phyloP scores from a whole-genome alignment of 2,329 filamentous ascomycete genomes.

The Aschersonia sp. region DNA sequence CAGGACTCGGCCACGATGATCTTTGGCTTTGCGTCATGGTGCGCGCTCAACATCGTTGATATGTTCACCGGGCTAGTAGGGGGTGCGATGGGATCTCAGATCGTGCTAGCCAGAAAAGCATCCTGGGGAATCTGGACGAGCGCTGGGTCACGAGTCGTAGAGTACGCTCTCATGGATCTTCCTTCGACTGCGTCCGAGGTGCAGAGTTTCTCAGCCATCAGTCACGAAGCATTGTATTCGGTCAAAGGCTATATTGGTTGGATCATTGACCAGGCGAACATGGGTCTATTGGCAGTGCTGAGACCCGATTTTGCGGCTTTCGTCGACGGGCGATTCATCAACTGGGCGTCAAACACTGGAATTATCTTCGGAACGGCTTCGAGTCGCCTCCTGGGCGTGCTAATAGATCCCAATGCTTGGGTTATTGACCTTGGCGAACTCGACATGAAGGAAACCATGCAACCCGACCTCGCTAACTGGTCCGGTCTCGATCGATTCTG shows the following conservation, averaged over 20 bases:
- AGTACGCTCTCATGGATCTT: constrained; percentile 34
- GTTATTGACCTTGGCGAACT: constrained; percentile 39
- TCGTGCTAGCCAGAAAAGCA: constrained; percentile 19
- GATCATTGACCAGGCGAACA: constrained; percentile 22
- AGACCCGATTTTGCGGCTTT: constrained; percentile 22
- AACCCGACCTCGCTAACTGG: constrained; percentile 54
- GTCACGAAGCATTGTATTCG: constrained; percentile 51
- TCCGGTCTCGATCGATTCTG: constrained; percentile 46
- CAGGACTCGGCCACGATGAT: constrained; percentile 61
- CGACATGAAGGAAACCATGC: constrained; percentile 22
- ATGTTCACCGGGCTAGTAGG: constrained; percentile 20
- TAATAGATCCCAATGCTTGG: constrained; percentile 39
- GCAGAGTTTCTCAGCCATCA: constrained; percentile 62
- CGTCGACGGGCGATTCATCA: constrained; percentile 5
- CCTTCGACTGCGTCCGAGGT: constrained; percentile 46
- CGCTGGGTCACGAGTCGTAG: constrained; percentile 31
- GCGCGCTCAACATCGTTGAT: constrained; percentile 23
- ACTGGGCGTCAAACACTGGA: background rate
- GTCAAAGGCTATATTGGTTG: constrained; percentile 39
- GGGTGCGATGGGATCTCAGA: constrained; percentile 13
- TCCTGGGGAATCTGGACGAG: constrained; percentile 27
- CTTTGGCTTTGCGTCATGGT: constrained; percentile 38
- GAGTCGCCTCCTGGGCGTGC: constrained; percentile 7
- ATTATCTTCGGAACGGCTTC: constrained; percentile 8
- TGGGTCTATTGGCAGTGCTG: constrained; percentile 26